Conservation (phyloP, 306 rosid genomes). For the Herpetospermum pedunculosum region DNA sequence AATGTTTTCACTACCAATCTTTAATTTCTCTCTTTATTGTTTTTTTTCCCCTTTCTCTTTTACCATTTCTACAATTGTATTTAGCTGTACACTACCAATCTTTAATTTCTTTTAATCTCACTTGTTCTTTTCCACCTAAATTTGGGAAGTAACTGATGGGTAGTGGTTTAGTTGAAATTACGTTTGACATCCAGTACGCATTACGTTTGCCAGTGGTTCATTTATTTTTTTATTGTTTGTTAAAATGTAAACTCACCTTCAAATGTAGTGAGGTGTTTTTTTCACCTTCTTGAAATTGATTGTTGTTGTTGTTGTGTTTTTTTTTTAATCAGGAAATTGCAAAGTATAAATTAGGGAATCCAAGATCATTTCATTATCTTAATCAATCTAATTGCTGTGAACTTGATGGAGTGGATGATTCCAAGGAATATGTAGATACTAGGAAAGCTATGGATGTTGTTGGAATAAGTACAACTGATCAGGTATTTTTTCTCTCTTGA, state of each 20-base stretch:
- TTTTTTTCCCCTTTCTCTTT: not conserved
- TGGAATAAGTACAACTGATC: constrained; percentile 68
- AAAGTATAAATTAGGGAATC: constrained; percentile 64
- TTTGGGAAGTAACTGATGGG: not conserved
- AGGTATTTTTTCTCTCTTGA: constrained; percentile 35
- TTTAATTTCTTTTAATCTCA: not conserved
- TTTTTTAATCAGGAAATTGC: constrained; percentile 37
- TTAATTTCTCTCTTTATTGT: not conserved
- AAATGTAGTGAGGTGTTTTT: not conserved
- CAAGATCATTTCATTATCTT: constrained; percentile 67
- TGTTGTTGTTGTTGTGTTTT: not conserved
- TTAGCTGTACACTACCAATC: not conserved
- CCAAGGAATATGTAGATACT: constrained; percentile 67
- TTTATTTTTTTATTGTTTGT: not conserved
- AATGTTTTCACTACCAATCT: too few relatives aligned
- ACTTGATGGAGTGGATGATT: constrained; percentile 66
- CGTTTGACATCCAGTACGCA: not conserved
- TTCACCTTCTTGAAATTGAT: not conserved
- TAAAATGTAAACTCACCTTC: not conserved
- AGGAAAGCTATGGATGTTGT: constrained; percentile 93
- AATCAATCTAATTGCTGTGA: constrained; percentile 73
- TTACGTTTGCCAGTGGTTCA: not conserved
- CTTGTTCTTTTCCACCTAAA: not conserved
- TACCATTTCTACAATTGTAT: not conserved
- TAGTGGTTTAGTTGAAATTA: not conserved